A percentile compares a stretch with the other conserved stretches of the same genome.
Evolutionary conservation across 2,329 filamentous ascomycete species (phyloP).

Genomic region (Calonectria pauciramosa): DNA sequence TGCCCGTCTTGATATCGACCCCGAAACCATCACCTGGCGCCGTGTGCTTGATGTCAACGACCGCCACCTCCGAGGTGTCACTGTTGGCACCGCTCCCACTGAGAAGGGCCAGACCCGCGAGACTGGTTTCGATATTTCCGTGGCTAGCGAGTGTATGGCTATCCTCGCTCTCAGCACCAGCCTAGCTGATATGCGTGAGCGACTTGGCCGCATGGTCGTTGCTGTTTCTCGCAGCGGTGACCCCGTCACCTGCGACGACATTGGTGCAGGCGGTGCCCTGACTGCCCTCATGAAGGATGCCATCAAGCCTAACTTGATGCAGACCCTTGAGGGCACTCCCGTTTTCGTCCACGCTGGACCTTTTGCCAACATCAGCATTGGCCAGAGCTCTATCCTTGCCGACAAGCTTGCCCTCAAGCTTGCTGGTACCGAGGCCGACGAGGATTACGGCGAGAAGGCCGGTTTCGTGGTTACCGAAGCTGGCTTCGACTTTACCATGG

Average conservation of each 20-base stretch:
- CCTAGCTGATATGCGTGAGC: constrained; percentile 89
- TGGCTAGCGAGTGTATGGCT: constrained; percentile 98
- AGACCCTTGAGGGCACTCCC: constrained; percentile 95
- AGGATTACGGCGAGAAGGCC: constrained; percentile 84
- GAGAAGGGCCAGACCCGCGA: constrained; percentile 91
- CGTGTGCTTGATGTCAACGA: constrained; percentile 98
- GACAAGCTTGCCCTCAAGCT: constrained; percentile 97
- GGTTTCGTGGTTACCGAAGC: constrained; percentile 98
- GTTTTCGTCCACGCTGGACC: constrained; percentile 98
- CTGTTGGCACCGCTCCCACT: constrained; percentile 87
- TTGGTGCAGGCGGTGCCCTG: constrained; percentile 91
- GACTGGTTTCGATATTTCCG: constrained; percentile 97
- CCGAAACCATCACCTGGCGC: constrained; percentile 96
- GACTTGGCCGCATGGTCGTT: constrained; percentile 95
- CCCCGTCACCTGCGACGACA: constrained; percentile 94
- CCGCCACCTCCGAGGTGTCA: constrained; percentile 90
- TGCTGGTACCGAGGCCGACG: constrained; percentile 91
- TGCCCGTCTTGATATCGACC: constrained; percentile 95
- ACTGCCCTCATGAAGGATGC: constrained; percentile 97
- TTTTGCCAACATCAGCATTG: constrained; percentile 98
- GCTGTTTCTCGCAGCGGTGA: constrained; percentile 88
- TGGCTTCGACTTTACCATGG: constrained; percentile 99
- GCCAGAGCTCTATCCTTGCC: constrained; percentile 93
- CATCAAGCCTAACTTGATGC: constrained; percentile 99
- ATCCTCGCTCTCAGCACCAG: constrained; percentile 94